Conservation (phyloP, 331 rosid species). For the Acacia concinna region DNA sequence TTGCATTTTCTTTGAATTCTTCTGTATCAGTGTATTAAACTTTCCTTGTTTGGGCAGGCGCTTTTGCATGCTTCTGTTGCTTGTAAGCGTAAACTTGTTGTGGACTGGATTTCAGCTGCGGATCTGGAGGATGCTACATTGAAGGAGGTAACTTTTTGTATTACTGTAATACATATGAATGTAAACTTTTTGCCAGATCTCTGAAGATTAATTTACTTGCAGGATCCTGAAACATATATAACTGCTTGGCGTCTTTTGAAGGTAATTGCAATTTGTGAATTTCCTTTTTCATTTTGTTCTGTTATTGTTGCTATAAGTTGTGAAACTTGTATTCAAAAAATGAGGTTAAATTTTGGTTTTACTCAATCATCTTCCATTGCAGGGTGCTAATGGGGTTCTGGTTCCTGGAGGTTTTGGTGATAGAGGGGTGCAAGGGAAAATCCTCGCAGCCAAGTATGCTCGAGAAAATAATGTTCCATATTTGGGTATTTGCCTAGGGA, state of each 20-base stretch:
- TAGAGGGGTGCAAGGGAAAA: slow-evolving; percentile 91
- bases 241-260: slow-evolving; percentile 86
- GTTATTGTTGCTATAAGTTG: background rate
- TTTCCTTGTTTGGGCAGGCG: slow-evolving; percentile 53
- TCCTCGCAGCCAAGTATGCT: slow-evolving; percentile 87
- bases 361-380: slow-evolving; percentile 19
- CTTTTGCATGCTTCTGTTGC: slow-evolving; percentile 88
- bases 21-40: slow-evolving; percentile 10
- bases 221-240: slow-evolving; percentile 63
- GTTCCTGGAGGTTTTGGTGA: slow-evolving; percentile 98
- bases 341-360: slow-evolving; percentile 3
- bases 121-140: slow-evolving; percentile 77
- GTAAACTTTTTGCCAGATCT: background rate
- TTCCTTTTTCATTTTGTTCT: background rate
- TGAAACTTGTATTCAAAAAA: slow-evolving; percentile 3
- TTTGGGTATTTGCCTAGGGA: slow-evolving; percentile 90
- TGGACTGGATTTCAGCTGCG: slow-evolving; percentile 88
- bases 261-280: slow-evolving; percentile 42
- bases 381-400: slow-evolving; percentile 89
- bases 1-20: slow-evolving; percentile 14
- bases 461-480: slow-evolving; percentile 75
- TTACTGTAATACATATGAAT: background rate
- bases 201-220: slow-evolving; percentile 31
- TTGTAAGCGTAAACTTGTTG: slow-evolving; percentile 57
- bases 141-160: slow-evolving; percentile 53